Conservation (phyloP, 1,139 yeast species). For the Hansenula sp. region DNA sequence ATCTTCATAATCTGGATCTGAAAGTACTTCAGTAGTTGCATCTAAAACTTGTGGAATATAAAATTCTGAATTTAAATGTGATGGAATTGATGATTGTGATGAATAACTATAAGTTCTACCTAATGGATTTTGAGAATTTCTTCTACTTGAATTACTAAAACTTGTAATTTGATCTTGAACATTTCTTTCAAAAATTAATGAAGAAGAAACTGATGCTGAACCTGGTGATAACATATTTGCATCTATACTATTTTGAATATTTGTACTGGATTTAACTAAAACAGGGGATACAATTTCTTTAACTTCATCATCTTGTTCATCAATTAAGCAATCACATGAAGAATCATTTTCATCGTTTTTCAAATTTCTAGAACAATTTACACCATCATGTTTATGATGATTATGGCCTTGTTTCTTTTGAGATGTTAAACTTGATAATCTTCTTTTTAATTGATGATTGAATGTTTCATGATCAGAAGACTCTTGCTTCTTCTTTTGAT, state of each 20-base stretch:
- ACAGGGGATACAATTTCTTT: not conserved
- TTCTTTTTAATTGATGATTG: slow-evolving; percentile 4
- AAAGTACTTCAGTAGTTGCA: slow-evolving; percentile 54
- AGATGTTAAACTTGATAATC: not conserved
- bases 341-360: not conserved
- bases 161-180: slow-evolving; percentile 27
- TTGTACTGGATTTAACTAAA: not conserved
- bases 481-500: too few species aligned
- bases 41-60: slow-evolving; percentile 71
- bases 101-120: slow-evolving; percentile 7
- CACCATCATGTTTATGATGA: not conserved
- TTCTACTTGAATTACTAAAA: slow-evolving; percentile 9
- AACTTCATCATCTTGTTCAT: slow-evolving; percentile 3
- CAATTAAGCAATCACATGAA: slow-evolving; percentile 1
- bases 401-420: not conserved
- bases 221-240: slow-evolving; percentile 20
- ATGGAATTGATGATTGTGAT: slow-evolving; percentile 23
- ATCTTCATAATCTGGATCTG: slow-evolving; percentile 18
- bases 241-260: not conserved
- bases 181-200: slow-evolving; percentile 34
- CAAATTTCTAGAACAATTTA: not conserved
- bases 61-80: slow-evolving; percentile 46
- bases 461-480: not conserved
- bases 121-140: slow-evolving; percentile 7
- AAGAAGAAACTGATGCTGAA: slow-evolving; percentile 19